Conservation (phyloP, 139 green algal genomes). For the Pleodorina starrii region DNA sequence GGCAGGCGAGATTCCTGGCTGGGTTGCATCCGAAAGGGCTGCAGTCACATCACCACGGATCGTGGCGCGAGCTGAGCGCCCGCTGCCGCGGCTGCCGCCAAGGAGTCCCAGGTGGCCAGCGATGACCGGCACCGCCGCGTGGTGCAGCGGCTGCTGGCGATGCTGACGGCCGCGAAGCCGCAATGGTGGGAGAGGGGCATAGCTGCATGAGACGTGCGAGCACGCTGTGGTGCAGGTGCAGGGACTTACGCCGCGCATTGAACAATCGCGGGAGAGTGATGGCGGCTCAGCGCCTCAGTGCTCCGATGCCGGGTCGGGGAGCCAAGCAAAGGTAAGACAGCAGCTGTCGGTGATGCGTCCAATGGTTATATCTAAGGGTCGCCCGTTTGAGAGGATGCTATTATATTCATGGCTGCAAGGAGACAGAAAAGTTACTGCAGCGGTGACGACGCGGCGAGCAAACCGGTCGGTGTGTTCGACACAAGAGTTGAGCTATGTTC, state of each 20-base stretch:
- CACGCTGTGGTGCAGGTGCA: background rate
- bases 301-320: background rate
- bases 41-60: too few species aligned
- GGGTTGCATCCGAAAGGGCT: background rate
- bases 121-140: too few species aligned
- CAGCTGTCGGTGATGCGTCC: background rate
- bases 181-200: background rate
- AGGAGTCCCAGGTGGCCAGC: too few species aligned
- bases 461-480: background rate
- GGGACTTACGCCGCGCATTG: background rate
- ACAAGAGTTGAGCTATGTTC: background rate
- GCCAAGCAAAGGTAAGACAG: background rate
- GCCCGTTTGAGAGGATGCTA: background rate
- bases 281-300: background rate
- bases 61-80: background rate
- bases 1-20: background rate
- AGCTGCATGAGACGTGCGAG: slow-evolving; percentile 29
- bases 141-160: background rate
- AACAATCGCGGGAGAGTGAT: background rate
- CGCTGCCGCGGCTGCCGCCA: background rate
- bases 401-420: background rate
- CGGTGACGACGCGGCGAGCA: background rate
- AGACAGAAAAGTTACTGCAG: background rate
- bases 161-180: background rate
- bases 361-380: background rate